Base-by-base conservation (phyloP, 805 yeast species). In the Yarrowia sp. region DNA sequence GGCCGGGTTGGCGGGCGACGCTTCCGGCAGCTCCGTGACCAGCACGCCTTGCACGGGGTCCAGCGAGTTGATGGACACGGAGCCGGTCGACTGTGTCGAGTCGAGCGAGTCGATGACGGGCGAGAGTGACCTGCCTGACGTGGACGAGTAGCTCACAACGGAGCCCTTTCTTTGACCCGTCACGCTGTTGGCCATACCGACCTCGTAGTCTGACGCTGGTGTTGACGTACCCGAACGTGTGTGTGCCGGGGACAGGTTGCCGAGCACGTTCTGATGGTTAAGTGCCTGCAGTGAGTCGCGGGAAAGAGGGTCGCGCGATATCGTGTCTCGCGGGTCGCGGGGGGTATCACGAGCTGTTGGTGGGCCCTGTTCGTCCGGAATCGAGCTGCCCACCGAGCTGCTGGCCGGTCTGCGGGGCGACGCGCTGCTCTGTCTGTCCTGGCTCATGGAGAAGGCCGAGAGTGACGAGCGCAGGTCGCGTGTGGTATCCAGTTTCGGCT, bases 131-230 rank as follows among this genome's bases (percentile, higher is more conserved):
- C 65, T 65, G 17, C 66, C 66, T 9, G 64, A 62, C 6, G 68
- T 63, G 21, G 70, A 68, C 36, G 64, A 62, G 49, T 66, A 67
- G 38, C 68, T 66, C 16, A 67, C 68, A 2, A 67, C 66, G 14
- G 70, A 68, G 30, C 67, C 69, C 46, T 68, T 68, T 8, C 46
- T 33, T 8, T 54, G 61, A n/a, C 61, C 61, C 3, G 61, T 9
- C 16, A 38, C 61, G 2, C 35, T 24, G 46, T 28, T 54, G 22
- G 46, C 61, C 14, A 54, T 24, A 2, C 61, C 61, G 2, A 54
- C 61, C 24, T 54, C 61, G 35, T 54, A 54, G 19, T 54, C 61
- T 17, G 61, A 54, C 11, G 61, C 61, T 16, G 61, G 61, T 8
- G 61, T 54, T 14, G 61, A 54, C 14, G 61, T 38, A 11, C 61